phyloP scores from a whole-genome alignment of 1,139 yeast genomes.

The Geotrichum histeridarum region DNA sequence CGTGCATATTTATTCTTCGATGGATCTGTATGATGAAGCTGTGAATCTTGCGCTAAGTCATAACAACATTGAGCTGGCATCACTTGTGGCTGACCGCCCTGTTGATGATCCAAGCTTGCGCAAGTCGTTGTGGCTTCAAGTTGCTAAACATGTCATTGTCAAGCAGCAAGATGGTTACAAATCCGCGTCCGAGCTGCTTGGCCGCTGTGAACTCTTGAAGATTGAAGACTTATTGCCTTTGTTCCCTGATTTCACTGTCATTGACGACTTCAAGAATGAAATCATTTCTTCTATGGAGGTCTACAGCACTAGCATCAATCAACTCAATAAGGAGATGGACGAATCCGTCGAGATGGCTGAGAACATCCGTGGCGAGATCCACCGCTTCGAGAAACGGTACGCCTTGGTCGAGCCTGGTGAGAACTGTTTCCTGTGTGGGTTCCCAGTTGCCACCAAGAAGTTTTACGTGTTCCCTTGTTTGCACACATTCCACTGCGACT shows the following conservation, averaged over 20 bases:
- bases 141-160: slow-evolving; percentile 54
- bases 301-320: slow-evolving; percentile 60
- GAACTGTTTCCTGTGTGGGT: slow-evolving; percentile 67
- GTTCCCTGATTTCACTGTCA: slow-evolving; percentile 75
- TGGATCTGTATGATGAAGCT: slow-evolving; percentile 76
- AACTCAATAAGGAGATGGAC: slow-evolving; percentile 69
- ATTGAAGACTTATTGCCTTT: slow-evolving; percentile 80
- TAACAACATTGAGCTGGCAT: slow-evolving; percentile 58
- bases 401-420: slow-evolving; percentile 76
- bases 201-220: slow-evolving; percentile 53
- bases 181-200: slow-evolving; percentile 43
- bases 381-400: slow-evolving; percentile 46
- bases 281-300: slow-evolving; percentile 71
- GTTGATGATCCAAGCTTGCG: slow-evolving; percentile 47
- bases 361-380: slow-evolving; percentile 56
- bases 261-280: slow-evolving; percentile 80
- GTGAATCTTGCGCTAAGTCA: slow-evolving; percentile 63
- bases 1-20: slow-evolving; percentile 60
- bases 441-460: slow-evolving; percentile 63
- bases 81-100: slow-evolving; percentile 51
- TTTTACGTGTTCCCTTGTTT: slow-evolving; percentile 85
- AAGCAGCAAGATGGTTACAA: slow-evolving; percentile 24
- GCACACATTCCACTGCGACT: slow-evolving; percentile 87
- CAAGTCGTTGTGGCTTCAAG: slow-evolving; percentile 69
- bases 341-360: slow-evolving; percentile 63